Evolutionary conservation across 352 stramenopile genomes (phyloP), one percentile per base, ranked within the genome.

Genomic region (Aphanomyces astaci): DNA sequence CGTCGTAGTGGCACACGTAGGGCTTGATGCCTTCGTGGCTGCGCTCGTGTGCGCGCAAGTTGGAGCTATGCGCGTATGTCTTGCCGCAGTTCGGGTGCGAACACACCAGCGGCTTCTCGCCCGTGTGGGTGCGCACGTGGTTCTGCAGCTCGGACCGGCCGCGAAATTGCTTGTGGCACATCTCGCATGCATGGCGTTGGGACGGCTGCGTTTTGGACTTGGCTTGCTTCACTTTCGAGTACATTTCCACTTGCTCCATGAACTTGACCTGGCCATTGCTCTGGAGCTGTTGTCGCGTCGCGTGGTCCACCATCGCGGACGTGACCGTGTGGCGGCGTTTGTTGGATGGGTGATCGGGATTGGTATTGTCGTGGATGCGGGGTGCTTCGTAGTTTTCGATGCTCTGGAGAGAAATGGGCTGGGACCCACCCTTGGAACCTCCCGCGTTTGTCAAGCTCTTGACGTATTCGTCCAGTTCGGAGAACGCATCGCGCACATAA

Each of bases 1-100:
- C 88, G 64, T 90, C 81, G 63, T 93, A 95, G 70, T 92, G 90
- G 70, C 90, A 97, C 53, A 87, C 86, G 73, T 95, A 96, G 22
- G 90, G 90, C 76, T 96, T 96, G 51, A 95, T 81, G 19, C 86
- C 86, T 9, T 86, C 82, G 68, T 97, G 90, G n/a, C 87, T 94
- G 33, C 89, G 87, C 66, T 96, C 88, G 65, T 97, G 90, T n/a
- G 88, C 92, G 25, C 84, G 87, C 40, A 97, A 72, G 64, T 97
- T 97, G 28, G 85, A 94, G 62, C 82, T 94, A 74, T 97, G 89
- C 4, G 84, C 85, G 72, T 96, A 97, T 36, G 81, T 84, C 71
- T 97, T 96, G 22, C 78, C 81, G 71, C 90, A 97, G 40, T 86
- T 85, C 0, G 78, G 76, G 67, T 91, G 91, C 30, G 81, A 90